phyloP scores from a whole-genome alignment of 2,329 filamentous ascomycete species.

The Stromatinia cepivora region DNA sequence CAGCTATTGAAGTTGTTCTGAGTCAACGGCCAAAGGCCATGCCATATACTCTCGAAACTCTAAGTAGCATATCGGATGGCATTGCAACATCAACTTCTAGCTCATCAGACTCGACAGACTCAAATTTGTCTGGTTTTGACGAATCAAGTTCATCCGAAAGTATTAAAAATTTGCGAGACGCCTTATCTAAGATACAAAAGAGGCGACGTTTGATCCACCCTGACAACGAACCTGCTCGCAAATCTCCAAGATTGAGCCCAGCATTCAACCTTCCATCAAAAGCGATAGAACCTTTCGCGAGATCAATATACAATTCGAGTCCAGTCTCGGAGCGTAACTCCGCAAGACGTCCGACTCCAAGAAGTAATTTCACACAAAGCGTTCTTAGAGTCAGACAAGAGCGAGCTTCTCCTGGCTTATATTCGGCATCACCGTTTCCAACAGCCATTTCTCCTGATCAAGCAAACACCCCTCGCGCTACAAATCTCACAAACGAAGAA shows the following conservation, averaged over 20 bases:
- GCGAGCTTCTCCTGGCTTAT: neutral
- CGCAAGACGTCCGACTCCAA: too few species aligned
- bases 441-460: neutral
- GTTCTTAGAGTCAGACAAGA: neutral
- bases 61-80: neutral
- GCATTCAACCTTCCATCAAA: neutral
- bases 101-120: neutral
- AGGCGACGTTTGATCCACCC: neutral
- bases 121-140: conserved; percentile 1
- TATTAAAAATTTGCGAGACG: neutral
- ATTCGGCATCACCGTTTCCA: neutral
- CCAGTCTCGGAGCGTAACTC: neutral
- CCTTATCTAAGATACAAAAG: neutral
- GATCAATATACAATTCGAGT: neutral
- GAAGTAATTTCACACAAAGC: neutral
- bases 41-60: neutral
- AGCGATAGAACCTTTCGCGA: conserved; percentile 2
- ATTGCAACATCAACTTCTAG: neutral
- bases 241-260: conserved; percentile 3
- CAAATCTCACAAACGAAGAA: neutral
- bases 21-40: neutral
- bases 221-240: neutral
- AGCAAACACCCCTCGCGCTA: neutral
- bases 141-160: neutral
- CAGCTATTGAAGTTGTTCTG: neutral